These are phyloP conservation scores for Geranium rotundifolium DNA, from an alignment of 345 rosid genomes.

Conservation along the genomic window DNA sequence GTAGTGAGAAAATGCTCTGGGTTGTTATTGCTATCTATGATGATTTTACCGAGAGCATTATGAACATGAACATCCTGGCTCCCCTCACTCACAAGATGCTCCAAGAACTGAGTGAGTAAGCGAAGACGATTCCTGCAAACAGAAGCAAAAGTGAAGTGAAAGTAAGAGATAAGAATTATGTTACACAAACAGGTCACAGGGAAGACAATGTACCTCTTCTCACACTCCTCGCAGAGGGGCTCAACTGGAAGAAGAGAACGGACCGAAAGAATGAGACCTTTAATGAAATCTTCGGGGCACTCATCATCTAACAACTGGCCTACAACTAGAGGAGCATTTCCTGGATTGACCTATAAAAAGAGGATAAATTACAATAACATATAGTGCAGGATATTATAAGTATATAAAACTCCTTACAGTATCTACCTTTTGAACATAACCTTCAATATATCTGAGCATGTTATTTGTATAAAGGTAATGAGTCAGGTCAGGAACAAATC, in stretches of 20 bases:
- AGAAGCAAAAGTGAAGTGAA: not conserved
- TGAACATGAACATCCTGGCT: constrained; percentile 99
- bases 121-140: constrained; percentile 87
- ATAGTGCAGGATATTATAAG: constrained; percentile 21
- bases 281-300: constrained; percentile 96
- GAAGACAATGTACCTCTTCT: constrained; percentile 30
- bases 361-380: constrained; percentile 24
- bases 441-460: constrained; percentile 64
- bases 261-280: constrained; percentile 88
- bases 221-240: constrained; percentile 41
- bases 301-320: constrained; percentile 81
- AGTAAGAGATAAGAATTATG: not conserved
- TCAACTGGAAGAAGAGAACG: constrained; percentile 43
- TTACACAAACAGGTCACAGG: constrained; percentile 25
- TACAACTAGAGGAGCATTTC: constrained; percentile 90
- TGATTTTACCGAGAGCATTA: constrained; percentile 98
- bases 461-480: constrained; percentile 80
- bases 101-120: constrained; percentile 97
- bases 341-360: constrained; percentile 72
- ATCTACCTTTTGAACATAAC: constrained; percentile 94
- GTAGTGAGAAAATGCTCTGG: constrained; percentile 64
- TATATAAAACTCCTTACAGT: not conserved
- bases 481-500: constrained; percentile 89
- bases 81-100: constrained; percentile 99
- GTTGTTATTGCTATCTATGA: constrained; percentile 95